phyloP scores from a whole-genome alignment of 2,329 filamentous ascomycete species.

The Alternaria brassicicola region DNA sequence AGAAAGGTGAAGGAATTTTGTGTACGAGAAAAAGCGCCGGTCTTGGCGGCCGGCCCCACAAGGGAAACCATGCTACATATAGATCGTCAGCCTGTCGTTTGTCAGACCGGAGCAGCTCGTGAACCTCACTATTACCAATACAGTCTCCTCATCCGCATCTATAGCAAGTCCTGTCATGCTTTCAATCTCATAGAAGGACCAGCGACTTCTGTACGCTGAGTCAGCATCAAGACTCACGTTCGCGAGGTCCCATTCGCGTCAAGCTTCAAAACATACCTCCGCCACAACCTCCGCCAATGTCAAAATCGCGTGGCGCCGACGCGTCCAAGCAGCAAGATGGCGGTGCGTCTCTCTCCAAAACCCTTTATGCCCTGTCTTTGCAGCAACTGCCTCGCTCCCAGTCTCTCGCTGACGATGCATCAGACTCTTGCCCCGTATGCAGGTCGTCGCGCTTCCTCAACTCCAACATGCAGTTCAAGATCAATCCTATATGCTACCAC shows the following conservation, averaged over 20 bases:
- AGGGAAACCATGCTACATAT: slow-evolving; percentile 17
- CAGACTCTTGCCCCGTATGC: slow-evolving; percentile 94
- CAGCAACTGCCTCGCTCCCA: slow-evolving; percentile 23
- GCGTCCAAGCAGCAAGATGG: slow-evolving; percentile 45
- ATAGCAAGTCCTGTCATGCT: background rate
- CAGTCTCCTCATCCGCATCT: background rate
- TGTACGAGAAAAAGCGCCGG: slow-evolving; percentile 8
- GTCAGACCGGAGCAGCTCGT: background rate
- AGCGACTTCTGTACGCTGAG: slow-evolving; percentile 15
- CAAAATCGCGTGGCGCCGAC: slow-evolving; percentile 40
- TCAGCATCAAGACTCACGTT: slow-evolving; percentile 15
- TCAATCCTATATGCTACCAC: slow-evolving; percentile 99
- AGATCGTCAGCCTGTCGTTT: background rate
- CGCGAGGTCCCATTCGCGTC: background rate
- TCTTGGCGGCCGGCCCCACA: slow-evolving; percentile 30
- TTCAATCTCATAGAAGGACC: background rate
- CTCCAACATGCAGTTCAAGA: slow-evolving; percentile 89
- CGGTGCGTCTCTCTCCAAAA: slow-evolving; percentile 46
- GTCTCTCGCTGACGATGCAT: slow-evolving; percentile 34
- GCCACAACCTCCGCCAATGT: slow-evolving; percentile 42
- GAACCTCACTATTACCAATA: background rate
- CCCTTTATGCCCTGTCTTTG: slow-evolving; percentile 40
- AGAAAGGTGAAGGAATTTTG: slow-evolving; percentile 12
- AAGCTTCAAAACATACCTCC: slow-evolving; percentile 1
- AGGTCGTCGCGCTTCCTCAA: slow-evolving; percentile 97